Percentiles rank a stretch among this genome's conserved stretches.
These are phyloP conservation scores for Steccherinum ochraceum DNA, from an alignment of 768 basidiomycete genomes.

Conservation along the genomic window DNA sequence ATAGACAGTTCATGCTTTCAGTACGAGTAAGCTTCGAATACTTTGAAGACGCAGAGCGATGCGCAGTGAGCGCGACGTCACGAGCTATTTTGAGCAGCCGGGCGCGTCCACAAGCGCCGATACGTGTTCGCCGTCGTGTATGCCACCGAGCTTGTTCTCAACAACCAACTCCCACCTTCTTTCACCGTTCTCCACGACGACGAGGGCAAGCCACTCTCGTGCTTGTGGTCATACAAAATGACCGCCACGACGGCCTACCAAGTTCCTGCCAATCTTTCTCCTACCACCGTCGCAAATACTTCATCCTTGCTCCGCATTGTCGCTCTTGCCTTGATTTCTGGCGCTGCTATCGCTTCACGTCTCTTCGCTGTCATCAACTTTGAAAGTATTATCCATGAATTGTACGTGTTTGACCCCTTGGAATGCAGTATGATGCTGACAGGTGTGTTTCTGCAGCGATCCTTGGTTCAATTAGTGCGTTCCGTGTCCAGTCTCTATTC, in stretches of 20 bases:
- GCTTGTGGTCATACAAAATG: conserved; percentile 35
- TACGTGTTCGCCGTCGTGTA: conserved; percentile 1
- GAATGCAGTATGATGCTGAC: not conserved
- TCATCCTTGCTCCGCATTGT: conserved; percentile 86
- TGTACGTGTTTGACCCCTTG: conserved; percentile 47
- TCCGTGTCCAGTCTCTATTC: not conserved
- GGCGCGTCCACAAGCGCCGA: not conserved
- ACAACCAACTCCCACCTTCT: not conserved
- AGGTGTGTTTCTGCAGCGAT: conserved; percentile 46
- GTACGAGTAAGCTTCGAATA: not conserved
- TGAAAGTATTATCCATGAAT: conserved; percentile 99
- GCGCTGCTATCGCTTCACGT: conserved; percentile 90
- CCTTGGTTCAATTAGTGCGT: conserved; percentile 99
- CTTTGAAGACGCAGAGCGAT: too few species aligned
- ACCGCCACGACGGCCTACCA: conserved; percentile 62
- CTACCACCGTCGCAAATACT: conserved; percentile 76
- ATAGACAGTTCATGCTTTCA: not conserved
- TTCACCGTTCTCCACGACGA: not conserved
- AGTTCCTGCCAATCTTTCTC: conserved; percentile 64
- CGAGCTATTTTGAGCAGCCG: too few species aligned
- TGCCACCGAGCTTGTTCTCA: not conserved
- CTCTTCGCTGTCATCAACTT: conserved; percentile 97
- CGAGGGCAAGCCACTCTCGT: not conserved
- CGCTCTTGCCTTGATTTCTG: conserved; percentile 86
- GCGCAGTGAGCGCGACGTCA: too few species aligned